A percentile compares a stretch with the other conserved stretches of the same genome.
Evolutionary conservation across 1,284 basidiomycete genomes (phyloP).

Genomic region (Kwoniella shivajii): DNA sequence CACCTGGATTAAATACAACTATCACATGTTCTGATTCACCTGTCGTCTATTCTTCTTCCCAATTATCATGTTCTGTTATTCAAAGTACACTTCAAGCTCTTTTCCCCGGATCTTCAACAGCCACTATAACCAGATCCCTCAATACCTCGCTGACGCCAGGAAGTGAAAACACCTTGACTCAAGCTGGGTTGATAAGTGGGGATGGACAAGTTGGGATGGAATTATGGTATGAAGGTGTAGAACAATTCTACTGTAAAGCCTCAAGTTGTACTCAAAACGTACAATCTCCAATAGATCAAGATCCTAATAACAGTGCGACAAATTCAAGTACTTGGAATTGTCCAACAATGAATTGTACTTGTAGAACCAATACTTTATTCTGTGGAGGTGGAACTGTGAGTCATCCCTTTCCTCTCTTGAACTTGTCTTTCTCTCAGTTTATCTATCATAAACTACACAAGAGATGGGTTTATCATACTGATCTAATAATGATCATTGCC

Average conservation of each 20-base stretch:
- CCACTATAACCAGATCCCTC: constrained; percentile 75
- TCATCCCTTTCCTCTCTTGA: not conserved
- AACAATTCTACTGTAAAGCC: constrained; percentile 76
- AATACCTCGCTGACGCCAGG: constrained; percentile 68
- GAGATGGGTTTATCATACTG: too few relatives aligned
- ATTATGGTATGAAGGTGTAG: constrained; percentile 77
- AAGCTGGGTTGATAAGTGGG: constrained; percentile 55
- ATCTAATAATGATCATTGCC: too few relatives aligned
- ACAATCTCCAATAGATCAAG: constrained; percentile 13
- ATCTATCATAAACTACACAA: too few relatives aligned
- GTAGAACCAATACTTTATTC: constrained; percentile 68
- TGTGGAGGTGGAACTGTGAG: constrained; percentile 62
- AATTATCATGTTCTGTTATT: constrained; percentile 56
- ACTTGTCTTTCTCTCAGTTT: not conserved
- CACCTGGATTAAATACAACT: constrained; percentile 23
- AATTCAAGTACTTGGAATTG: constrained; percentile 66
- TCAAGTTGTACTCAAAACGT: constrained; percentile 65
- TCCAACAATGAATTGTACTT: constrained; percentile 70
- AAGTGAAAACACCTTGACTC: constrained; percentile 16
- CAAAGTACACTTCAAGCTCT: constrained; percentile 76
- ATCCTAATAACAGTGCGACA: constrained; percentile 12
- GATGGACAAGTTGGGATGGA: constrained; percentile 68
- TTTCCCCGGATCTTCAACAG: constrained; percentile 66
- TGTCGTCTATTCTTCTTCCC: constrained; percentile 35
- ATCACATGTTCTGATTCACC: constrained; percentile 36